These are phyloP conservation scores for Grigorovia jiainica DNA, from an alignment of 805 yeast species.

Conservation along the genomic window DNA sequence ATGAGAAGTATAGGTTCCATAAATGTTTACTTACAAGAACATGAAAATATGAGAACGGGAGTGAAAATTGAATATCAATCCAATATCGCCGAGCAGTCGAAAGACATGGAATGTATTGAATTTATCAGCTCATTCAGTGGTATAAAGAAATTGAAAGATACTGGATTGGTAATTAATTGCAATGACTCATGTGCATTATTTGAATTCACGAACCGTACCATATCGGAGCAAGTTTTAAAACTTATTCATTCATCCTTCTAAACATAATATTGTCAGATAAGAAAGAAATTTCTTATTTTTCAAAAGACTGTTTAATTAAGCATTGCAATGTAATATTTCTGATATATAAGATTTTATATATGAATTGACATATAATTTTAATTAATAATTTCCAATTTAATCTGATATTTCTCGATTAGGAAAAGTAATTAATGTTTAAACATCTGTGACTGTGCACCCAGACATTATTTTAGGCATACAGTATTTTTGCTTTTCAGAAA, in stretches of 20 bases:
- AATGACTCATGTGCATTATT: conserved; percentile 12
- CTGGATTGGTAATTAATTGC: conserved; percentile 18
- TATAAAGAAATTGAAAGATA: conserved; percentile 21
- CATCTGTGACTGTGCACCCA: neutral
- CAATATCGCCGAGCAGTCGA: neutral
- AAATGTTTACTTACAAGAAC: conserved; percentile 17
- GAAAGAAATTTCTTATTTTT: neutral
- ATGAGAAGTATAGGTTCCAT: conserved; percentile 10
- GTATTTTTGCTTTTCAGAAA: neutral
- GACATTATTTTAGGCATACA: neutral
- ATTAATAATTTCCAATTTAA: neutral
- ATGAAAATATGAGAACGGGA: conserved; percentile 10
- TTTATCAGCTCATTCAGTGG: conserved; percentile 9
- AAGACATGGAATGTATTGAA: neutral
- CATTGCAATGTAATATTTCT: neutral
- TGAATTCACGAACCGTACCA: conserved; percentile 19
- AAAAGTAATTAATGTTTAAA: neutral
- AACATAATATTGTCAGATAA: neutral
- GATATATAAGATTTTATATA: neutral
- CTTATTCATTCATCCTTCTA: conserved; percentile 6
- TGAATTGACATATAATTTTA: too few relatives aligned
- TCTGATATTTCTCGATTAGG: neutral
- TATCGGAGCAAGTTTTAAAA: conserved; percentile 20
- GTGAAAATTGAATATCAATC: conserved; percentile 11
- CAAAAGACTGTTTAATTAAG: neutral